These are phyloP conservation scores for Maudiozyma bulderi DNA, from an alignment of 805 yeast genomes.

Conservation along the genomic window DNA sequence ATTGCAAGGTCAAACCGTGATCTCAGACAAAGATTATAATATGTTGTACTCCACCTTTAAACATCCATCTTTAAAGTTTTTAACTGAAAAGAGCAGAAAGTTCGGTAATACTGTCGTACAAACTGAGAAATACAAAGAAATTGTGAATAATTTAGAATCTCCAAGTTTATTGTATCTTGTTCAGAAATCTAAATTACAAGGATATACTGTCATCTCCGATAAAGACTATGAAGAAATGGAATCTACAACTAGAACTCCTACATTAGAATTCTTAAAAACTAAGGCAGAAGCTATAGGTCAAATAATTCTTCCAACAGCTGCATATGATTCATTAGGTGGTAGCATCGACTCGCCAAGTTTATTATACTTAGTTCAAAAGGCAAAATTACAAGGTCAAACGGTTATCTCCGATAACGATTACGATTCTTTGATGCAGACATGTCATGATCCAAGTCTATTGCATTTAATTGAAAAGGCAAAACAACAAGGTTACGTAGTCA, in stretches of 20 bases:
- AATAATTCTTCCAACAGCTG: background rate
- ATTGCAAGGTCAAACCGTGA: background rate
- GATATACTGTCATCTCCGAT: conserved; percentile 7
- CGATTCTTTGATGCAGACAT: conserved; percentile 1
- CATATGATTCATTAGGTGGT: background rate
- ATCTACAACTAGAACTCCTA: conserved; percentile 4
- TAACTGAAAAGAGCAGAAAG: background rate
- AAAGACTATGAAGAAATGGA: conserved; percentile 6
- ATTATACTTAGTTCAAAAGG: background rate
- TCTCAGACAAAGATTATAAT: conserved; percentile 10
- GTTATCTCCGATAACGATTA: conserved; percentile 10
- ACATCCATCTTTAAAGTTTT: background rate
- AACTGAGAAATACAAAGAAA: conserved; percentile 3
- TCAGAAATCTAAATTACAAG: background rate
- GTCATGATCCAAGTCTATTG: background rate
- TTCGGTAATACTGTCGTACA: conserved; percentile 6
- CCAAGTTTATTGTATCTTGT: background rate
- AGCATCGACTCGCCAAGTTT: background rate
- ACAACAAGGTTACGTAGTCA: background rate
- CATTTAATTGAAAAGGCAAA: background rate
- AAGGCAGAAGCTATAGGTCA: background rate
- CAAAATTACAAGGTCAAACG: background rate
- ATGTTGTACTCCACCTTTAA: background rate
- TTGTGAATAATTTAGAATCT: background rate
- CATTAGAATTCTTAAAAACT: conserved; percentile 9